Percentiles rank a stretch among this genome's conserved stretches.
Evolutionary conservation across 1,139 yeast species (phyloP).

Genomic region (Insectozyma bohioensis): DNA sequence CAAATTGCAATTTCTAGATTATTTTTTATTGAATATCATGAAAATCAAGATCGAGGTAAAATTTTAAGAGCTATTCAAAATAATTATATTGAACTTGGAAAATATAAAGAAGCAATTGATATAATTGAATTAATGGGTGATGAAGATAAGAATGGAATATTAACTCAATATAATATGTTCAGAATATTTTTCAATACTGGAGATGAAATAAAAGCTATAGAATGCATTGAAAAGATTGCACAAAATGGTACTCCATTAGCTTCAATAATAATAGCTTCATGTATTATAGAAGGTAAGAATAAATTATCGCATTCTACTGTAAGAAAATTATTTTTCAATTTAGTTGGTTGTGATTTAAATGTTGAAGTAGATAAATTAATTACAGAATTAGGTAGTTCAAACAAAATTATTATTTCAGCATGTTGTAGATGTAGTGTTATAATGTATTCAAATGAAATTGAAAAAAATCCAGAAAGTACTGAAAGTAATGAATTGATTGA

Average conservation of each 20-base stretch:
- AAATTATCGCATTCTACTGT: slow-evolving; percentile 6
- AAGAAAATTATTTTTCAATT: slow-evolving; percentile 8
- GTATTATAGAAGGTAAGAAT: slow-evolving; percentile 18
- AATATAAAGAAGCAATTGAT: slow-evolving; percentile 14
- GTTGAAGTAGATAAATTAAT: slow-evolving; percentile 2
- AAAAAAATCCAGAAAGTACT: not conserved
- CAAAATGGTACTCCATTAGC: slow-evolving; percentile 11
- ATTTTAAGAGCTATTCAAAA: slow-evolving; percentile 25
- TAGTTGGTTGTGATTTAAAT: no score
- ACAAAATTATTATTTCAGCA: slow-evolving; percentile 11
- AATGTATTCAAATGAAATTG: slow-evolving; percentile 10
- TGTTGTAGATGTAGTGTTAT: slow-evolving; percentile 12
- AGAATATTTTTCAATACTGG: slow-evolving; percentile 15
- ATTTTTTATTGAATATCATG: slow-evolving; percentile 17
- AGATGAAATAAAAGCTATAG: slow-evolving; percentile 12
- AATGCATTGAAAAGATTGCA: slow-evolving; percentile 11
- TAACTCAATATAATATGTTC: slow-evolving; percentile 26
- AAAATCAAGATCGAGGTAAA: slow-evolving; percentile 20
- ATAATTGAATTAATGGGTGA: slow-evolving; percentile 9
- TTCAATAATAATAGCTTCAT: slow-evolving; percentile 19
- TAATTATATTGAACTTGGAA: slow-evolving; percentile 16
- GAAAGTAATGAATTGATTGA: slow-evolving; percentile 3
- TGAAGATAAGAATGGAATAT: slow-evolving; percentile 14
- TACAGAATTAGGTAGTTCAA: slow-evolving; percentile 7
- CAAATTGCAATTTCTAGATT: slow-evolving; percentile 21